Base-by-base conservation (phyloP, 192 early-diverging fungal genomes). In the Linnemannia hyalina region DNA sequence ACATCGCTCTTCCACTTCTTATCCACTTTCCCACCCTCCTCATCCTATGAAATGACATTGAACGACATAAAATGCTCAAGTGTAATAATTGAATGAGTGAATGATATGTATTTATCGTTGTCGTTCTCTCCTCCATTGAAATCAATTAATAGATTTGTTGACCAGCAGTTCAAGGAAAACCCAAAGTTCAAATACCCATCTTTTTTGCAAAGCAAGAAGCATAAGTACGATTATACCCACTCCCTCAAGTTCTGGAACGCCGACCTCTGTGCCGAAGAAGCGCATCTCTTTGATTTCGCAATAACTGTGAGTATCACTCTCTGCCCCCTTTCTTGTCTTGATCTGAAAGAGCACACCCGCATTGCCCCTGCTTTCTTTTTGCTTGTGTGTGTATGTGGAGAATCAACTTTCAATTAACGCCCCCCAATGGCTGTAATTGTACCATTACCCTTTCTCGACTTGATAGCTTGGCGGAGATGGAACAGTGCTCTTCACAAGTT, bases 401-500 rank as follows among this genome's bases (percentile, higher is more conserved):
- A 57, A 18, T 36, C 13, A 13, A 63, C n/a, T 73, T 44, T 46
- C 40, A 44, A 68, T 75, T 74, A n/a, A 54, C 35, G 15, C 20
- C 20, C 9, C 35, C 52, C 18, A 55, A 52, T 52, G 49, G 49
- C 49, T 52, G 49, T 22, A 22, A 52, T 20, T 52, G 49, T 65
- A 29, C 11, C 60, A 13, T 65, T 65, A 10, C n/a, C 57, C 7
- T n/a, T 60, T 55, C 54, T 86, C 4, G 7, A 22, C 16, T 38
- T 22, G 6, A 69, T 78, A 93, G 82, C 93, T 99, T 82, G 98
- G 98, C 54, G 98, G 98, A 32, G 97, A 99, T 91, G 98, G 97
- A 49, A 99, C 98, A 1, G 97, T 98, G 13, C 90, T 98, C 38
- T 99, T 95, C 84, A 96, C 97, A 40, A 95, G 96, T 40, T 97